Evolutionary conservation across 2,329 filamentous ascomycete species (phyloP).

Genomic region (Penicillium sp.): DNA sequence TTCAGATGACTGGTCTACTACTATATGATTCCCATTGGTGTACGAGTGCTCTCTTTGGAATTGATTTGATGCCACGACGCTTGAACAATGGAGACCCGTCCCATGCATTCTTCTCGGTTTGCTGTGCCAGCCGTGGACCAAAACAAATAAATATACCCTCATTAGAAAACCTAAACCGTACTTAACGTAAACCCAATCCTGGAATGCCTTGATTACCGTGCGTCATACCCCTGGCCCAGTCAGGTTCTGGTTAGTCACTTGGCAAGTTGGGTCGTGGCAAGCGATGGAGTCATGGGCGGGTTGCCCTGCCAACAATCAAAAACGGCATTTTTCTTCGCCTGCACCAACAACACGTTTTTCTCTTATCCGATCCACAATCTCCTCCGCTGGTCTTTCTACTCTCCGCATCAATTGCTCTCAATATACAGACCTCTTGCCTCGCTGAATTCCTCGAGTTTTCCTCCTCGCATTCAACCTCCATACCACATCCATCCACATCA

Average conservation of each 20-base stretch:
- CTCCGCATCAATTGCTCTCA: conserved; percentile 5
- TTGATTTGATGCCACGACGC: conserved; percentile 3
- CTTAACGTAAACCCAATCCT: background rate
- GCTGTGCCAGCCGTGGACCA: background rate
- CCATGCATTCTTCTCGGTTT: conserved; percentile 8
- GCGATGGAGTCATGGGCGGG: conserved; percentile 8
- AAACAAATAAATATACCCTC: background rate
- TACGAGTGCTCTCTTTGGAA: background rate
- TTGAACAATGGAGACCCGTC: conserved; percentile 1
- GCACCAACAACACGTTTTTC: conserved; percentile 29
- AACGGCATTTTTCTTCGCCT: conserved; percentile 27
- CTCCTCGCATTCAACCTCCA: conserved; percentile 3
- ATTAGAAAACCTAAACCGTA: background rate
- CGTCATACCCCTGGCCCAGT: background rate
- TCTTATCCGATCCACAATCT: conserved; percentile 23
- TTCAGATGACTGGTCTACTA: conserved; percentile 12
- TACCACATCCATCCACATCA: background rate
- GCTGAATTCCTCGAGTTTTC: background rate
- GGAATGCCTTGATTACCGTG: conserved; percentile 4
- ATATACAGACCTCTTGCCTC: background rate
- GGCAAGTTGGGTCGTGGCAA: background rate
- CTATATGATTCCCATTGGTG: conserved; percentile 12
- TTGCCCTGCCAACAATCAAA: conserved; percentile 46
- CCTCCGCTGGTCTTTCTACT: background rate
- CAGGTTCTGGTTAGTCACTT: background rate